Percentiles rank a stretch among this genome's conserved stretches.
phyloP scores from a whole-genome alignment of 1,284 basidiomycete species.

The Ganoderma meredithae region DNA sequence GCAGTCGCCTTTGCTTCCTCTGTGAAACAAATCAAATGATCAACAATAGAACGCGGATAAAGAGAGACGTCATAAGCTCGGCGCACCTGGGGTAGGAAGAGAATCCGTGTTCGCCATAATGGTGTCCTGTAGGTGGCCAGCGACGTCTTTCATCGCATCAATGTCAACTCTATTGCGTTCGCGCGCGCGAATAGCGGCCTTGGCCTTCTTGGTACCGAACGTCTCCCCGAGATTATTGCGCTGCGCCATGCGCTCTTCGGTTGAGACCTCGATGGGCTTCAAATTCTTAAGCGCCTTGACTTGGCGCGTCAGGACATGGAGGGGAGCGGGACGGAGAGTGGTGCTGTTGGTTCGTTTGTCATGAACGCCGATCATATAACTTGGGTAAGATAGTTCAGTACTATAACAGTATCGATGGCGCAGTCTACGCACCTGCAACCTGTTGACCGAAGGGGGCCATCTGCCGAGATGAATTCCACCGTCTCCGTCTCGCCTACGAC shows the following conservation, averaged over 20 bases:
- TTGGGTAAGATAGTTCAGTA: constrained; percentile 37
- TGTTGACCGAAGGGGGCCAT: constrained; percentile 45
- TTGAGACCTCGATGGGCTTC: constrained; percentile 56
- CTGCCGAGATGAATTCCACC: constrained; percentile 63
- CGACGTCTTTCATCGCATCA: constrained; percentile 83
- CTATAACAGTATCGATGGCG: constrained; percentile 19
- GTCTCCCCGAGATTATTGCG: constrained; percentile 86
- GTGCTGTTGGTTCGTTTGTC: constrained; percentile 78
- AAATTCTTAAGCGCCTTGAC: constrained; percentile 86
- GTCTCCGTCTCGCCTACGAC: constrained; percentile 78
- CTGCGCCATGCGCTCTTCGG: constrained; percentile 65
- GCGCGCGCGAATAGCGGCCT: constrained; percentile 81
- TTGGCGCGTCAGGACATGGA: constrained; percentile 79
- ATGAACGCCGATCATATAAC: constrained; percentile 73
- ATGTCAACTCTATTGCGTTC: constrained; percentile 91
- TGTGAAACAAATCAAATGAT: constrained; percentile 37
- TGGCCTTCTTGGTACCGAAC: constrained; percentile 94
- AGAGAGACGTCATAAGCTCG: neutral
- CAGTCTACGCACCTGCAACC: constrained; percentile 65
- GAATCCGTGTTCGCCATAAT: constrained; percentile 77
- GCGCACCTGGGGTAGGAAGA: constrained; percentile 71
- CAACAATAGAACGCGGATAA: neutral
- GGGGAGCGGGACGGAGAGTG: constrained; percentile 71
- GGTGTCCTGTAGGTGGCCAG: constrained; percentile 79
- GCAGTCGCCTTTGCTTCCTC: constrained; percentile 71